Evolutionary conservation across 1,284 basidiomycete species (phyloP).

Genomic region (Moniliophthora roreri): DNA sequence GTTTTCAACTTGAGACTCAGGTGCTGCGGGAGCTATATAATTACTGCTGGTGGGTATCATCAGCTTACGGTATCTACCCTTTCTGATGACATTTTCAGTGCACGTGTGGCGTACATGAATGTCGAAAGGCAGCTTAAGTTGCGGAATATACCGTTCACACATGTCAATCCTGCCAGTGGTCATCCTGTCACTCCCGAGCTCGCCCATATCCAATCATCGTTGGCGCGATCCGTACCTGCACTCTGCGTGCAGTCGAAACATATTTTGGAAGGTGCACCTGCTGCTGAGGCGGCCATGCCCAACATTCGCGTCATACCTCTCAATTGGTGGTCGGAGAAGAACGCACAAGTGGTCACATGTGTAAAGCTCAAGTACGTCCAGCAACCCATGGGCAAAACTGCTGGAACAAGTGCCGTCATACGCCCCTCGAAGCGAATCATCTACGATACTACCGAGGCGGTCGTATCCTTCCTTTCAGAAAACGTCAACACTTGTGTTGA

Average conservation of each 20-base stretch:
- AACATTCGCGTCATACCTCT: conserved; percentile 87
- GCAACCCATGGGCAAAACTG: conserved; percentile 74
- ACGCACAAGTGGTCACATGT: conserved; percentile 78
- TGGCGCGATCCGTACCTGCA: conserved; percentile 74
- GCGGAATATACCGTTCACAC: conserved; percentile 75
- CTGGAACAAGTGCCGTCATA: conserved; percentile 62
- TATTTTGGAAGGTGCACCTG: conserved; percentile 77
- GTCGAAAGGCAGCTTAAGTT: conserved; percentile 87
- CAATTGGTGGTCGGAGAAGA: conserved; percentile 87
- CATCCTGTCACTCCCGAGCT: conserved; percentile 45
- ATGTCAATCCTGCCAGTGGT: conserved; percentile 62
- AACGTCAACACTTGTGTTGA: conserved; percentile 86
- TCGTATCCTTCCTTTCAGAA: conserved; percentile 84
- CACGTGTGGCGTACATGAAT: conserved; percentile 86
- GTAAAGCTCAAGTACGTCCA: conserved; percentile 88
- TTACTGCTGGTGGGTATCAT: conserved; percentile 67
- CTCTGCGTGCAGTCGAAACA: conserved; percentile 81
- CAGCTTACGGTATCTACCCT: not conserved
- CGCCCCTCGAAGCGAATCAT: conserved; percentile 81
- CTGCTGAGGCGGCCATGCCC: conserved; percentile 87
- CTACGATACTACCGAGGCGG: conserved; percentile 81
- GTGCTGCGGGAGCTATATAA: conserved; percentile 73
- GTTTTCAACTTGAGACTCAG: conserved; percentile 69
- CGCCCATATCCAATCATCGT: conserved; percentile 61
- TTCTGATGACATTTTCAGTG: conserved; percentile 43